phyloP scores from a whole-genome alignment of 116 monocot species.

The Posidonia oceanica region DNA sequence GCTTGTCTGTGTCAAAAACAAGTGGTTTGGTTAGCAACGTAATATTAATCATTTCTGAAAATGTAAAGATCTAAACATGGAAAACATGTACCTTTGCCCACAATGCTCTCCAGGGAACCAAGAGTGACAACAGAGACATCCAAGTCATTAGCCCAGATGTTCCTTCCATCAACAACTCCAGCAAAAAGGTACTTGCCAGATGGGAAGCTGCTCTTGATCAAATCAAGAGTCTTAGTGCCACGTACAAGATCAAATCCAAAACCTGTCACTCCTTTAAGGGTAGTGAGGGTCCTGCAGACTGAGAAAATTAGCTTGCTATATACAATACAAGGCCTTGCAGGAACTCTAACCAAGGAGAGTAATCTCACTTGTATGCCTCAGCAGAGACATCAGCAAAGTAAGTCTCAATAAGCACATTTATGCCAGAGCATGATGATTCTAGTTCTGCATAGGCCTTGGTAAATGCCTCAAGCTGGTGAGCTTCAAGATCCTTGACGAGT shows the following conservation, averaged over 20 bases:
- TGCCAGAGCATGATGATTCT: constrained; percentile 52
- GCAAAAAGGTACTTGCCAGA: constrained; percentile 57
- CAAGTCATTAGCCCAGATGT: constrained; percentile 69
- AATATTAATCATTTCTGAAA: background rate
- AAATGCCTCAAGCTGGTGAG: constrained; percentile 50
- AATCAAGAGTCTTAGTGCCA: constrained; percentile 49
- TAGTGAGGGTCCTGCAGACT: constrained; percentile 34
- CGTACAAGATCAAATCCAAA: constrained; percentile 67
- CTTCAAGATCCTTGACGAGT: constrained; percentile 52
- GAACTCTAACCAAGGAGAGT: background rate
- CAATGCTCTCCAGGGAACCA: constrained; percentile 34
- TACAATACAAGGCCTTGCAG: background rate
- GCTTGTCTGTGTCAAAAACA: constrained; percentile 32
- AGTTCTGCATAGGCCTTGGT: constrained; percentile 50
- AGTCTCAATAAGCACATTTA: constrained; percentile 62
- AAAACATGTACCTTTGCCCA: constrained; percentile 46
- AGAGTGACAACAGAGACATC: constrained; percentile 41
- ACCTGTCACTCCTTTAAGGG: constrained; percentile 36
- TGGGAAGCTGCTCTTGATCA: constrained; percentile 56
- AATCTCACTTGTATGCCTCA: constrained; percentile 51
- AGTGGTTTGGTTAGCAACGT: background rate
- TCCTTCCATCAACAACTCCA: constrained; percentile 67
- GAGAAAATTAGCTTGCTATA: constrained; percentile 1
- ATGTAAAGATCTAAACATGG: background rate
- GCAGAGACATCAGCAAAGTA: constrained; percentile 73